These are phyloP conservation scores for Monosporozyma aerobia DNA, from an alignment of 805 yeast genomes.

Conservation along the genomic window DNA sequence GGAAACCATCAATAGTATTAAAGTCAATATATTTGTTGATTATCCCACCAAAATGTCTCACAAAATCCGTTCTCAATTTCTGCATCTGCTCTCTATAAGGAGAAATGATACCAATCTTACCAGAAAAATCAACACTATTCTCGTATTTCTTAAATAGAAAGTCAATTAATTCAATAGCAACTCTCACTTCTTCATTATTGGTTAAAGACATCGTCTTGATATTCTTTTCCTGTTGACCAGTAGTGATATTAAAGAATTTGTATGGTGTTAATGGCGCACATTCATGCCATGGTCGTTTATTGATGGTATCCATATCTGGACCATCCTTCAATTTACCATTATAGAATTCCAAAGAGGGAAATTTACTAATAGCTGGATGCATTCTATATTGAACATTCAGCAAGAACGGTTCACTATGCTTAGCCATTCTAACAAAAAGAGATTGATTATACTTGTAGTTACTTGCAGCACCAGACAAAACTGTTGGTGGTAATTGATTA, in stretches of 20 bases:
- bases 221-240: constrained; percentile 59
- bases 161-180: constrained; percentile 60
- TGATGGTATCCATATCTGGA: constrained; percentile 51
- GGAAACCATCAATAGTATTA: constrained; percentile 96
- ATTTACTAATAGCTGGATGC: constrained; percentile 86
- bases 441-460: constrained; percentile 77
- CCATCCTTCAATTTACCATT: constrained; percentile 68
- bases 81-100: constrained; percentile 87
- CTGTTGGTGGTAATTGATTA: constrained; percentile 95
- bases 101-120: constrained; percentile 81
- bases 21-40: constrained; percentile 68
- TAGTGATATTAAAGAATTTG: constrained; percentile 58
- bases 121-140: constrained; percentile 41
- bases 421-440: constrained; percentile 88
- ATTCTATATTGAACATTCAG: constrained; percentile 92
- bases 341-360: constrained; percentile 83
- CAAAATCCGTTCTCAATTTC: constrained; percentile 48
- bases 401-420: constrained; percentile 49
- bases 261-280: constrained; percentile 57
- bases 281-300: constrained; percentile 68
- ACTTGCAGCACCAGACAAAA: constrained; percentile 81
- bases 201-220: constrained; percentile 57
- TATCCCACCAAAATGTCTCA: constrained; percentile 48
- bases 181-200: constrained; percentile 61
- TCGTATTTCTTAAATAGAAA: constrained; percentile 43